A percentile compares a stretch with the other conserved stretches of the same genome.
Evolutionary conservation across 305 asterid genomes (phyloP).

Genomic region (Coffea humblotiana): DNA sequence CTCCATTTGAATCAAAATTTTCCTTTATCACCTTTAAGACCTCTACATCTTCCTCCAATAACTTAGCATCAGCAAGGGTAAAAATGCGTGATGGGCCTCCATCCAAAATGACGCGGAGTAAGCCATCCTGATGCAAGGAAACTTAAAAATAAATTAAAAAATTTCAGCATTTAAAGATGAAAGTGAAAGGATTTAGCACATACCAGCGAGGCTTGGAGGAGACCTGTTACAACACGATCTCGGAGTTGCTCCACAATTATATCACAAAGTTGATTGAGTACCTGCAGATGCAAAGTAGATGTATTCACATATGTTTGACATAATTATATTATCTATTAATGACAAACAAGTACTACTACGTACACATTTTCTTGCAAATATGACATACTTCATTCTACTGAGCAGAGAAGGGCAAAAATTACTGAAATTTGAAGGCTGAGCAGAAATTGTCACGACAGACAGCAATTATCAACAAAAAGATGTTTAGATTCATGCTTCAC

Average conservation of each 20-base stretch:
- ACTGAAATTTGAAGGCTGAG: not conserved
- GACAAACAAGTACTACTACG: not conserved
- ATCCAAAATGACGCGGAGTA: slow-evolving; percentile 80
- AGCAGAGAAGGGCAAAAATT: not conserved
- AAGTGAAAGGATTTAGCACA: slow-evolving; percentile 9
- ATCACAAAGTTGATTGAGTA: slow-evolving; percentile 86
- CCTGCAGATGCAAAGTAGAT: slow-evolving; percentile 43
- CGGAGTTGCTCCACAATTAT: slow-evolving; percentile 90
- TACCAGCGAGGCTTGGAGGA: slow-evolving; percentile 97
- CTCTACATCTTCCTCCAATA: slow-evolving; percentile 88
- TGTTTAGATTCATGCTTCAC: too few species aligned
- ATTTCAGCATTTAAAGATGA: slow-evolving; percentile 13
- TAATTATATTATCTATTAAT: not conserved
- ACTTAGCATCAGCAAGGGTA: slow-evolving; percentile 71
- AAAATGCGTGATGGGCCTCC: slow-evolving; percentile 91
- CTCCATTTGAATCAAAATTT: slow-evolving; percentile 2
- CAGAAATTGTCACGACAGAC: not conserved
- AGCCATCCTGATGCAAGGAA: slow-evolving; percentile 66
- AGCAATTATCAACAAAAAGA: too few species aligned
- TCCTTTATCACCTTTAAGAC: slow-evolving; percentile 62
- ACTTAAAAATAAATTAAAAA: slow-evolving; percentile 23
- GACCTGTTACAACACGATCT: slow-evolving; percentile 95
- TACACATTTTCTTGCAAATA: not conserved
- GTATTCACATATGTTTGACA: not conserved
- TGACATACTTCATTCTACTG: not conserved